Conservation (phyloP, 768 basidiomycete genomes). For the Suillus weaverae region DNA sequence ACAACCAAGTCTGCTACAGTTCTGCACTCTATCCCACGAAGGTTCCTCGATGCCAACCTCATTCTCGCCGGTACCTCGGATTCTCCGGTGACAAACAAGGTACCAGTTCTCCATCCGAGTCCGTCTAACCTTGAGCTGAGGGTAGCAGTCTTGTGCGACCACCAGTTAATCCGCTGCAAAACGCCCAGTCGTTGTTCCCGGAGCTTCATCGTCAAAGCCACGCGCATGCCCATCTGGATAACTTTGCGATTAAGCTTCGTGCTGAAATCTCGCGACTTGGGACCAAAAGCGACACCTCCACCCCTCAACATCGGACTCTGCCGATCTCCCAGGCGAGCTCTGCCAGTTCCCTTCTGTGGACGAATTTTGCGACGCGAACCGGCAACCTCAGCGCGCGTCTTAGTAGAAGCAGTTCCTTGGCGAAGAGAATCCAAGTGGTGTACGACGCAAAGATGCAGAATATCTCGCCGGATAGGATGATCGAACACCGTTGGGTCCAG, state of each 20-base stretch:
- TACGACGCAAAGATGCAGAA: slow-evolving; percentile 88
- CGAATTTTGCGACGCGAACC: slow-evolving; percentile 89
- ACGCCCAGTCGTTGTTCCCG: slow-evolving; percentile 73
- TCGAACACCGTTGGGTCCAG: slow-evolving; percentile 84
- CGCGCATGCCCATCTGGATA: slow-evolving; percentile 88
- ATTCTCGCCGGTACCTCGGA: slow-evolving; percentile 54
- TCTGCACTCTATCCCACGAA: slow-evolving; percentile 65
- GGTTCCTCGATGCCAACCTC: slow-evolving; percentile 63
- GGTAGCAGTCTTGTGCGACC: slow-evolving; percentile 67
- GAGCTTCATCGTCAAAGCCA: slow-evolving; percentile 83
- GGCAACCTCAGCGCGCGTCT: slow-evolving; percentile 86
- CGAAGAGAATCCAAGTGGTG: slow-evolving; percentile 86
- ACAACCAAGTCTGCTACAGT: slow-evolving; percentile 69
- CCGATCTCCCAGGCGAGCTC: slow-evolving; percentile 85
- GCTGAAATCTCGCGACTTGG: slow-evolving; percentile 88
- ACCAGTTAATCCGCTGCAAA: slow-evolving; percentile 73
- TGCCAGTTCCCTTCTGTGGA: slow-evolving; percentile 89
- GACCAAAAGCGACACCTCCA: slow-evolving; percentile 91
- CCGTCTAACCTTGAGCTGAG: slow-evolving; percentile 61
- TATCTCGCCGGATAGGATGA: slow-evolving; percentile 86
- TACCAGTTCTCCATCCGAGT: slow-evolving; percentile 64
- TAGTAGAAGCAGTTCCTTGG: slow-evolving; percentile 91
- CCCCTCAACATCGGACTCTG: slow-evolving; percentile 87
- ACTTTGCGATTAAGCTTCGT: slow-evolving; percentile 93
- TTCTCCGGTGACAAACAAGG: slow-evolving; percentile 74